Percentiles rank a stretch among this genome's conserved stretches.
Conservation (phyloP, 2,329 filamentous ascomycete genomes). For the Nigrograna mackinnonii region DNA sequence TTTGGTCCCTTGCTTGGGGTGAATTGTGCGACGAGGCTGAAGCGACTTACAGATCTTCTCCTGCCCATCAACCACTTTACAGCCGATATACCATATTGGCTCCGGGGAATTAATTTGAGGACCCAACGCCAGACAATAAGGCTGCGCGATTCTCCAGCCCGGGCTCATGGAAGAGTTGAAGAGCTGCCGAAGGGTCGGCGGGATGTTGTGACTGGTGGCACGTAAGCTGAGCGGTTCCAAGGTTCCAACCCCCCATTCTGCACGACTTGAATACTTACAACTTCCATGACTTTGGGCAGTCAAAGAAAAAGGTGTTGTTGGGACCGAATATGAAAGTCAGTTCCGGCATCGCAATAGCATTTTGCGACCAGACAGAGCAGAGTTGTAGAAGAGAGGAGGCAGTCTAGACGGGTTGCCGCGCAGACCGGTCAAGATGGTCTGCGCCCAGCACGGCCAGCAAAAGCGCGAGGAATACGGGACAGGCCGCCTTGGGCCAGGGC, state of each 20-base stretch:
- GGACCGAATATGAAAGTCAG: conserved; percentile 40
- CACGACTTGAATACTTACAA: conserved; percentile 22
- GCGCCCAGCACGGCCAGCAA: no score
- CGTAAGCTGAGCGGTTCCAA: conserved; percentile 17
- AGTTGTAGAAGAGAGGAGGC: no score
- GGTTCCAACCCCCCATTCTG: not conserved
- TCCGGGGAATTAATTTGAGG: conserved; percentile 28
- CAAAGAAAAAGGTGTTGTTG: conserved; percentile 40
- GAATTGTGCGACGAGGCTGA: not conserved
- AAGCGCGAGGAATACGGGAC: no score
- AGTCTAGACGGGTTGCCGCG: no score
- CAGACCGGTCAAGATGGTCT: no score
- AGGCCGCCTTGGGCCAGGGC: no score
- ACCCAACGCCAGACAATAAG: conserved; percentile 37
- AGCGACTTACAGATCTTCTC: conserved; percentile 38
- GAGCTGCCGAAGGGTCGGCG: conserved; percentile 34
- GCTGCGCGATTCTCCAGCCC: conserved; percentile 34
- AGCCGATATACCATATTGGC: conserved; percentile 38
- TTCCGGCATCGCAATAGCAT: no score
- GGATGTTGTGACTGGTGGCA: conserved; percentile 31
- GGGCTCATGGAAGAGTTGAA: conserved; percentile 36
- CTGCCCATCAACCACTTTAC: conserved; percentile 33
- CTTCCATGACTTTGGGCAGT: conserved; percentile 40
- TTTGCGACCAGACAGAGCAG: no score
- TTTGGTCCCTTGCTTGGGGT: not conserved